Conservation (phyloP, 2,329 filamentous ascomycete genomes). For the Sporothrix euskadiensis region DNA sequence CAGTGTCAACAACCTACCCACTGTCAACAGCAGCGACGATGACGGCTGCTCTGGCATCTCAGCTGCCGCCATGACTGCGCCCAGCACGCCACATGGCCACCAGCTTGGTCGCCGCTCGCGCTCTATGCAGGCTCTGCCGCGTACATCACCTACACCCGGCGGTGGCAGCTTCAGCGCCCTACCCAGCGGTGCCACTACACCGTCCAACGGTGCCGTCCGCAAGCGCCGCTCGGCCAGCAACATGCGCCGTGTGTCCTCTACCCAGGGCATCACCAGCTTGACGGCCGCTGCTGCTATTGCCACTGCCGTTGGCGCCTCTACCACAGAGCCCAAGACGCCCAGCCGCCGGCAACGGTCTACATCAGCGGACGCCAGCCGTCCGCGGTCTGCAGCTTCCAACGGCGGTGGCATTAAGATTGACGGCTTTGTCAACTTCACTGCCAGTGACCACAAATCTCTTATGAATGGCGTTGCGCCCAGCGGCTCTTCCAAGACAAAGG, state of each 20-base stretch:
- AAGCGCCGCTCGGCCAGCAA: constrained; percentile 43
- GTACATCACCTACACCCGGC: constrained; percentile 16
- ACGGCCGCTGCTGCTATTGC: constrained; percentile 2
- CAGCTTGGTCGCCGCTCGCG: constrained; percentile 34
- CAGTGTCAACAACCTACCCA: constrained; percentile 28
- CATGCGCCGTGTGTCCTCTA: constrained; percentile 34
- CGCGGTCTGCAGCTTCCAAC: constrained; percentile 5
- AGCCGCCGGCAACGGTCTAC: constrained; percentile 23
- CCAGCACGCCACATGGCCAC: constrained; percentile 25
- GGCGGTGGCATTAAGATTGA: constrained; percentile 44
- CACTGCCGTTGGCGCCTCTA: neutral
- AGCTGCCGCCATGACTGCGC: constrained; percentile 12
- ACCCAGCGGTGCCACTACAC: constrained; percentile 20
- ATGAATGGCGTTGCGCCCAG: constrained; percentile 89
- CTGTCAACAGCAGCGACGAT: neutral
- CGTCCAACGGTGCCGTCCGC: constrained; percentile 36
- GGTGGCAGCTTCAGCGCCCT: neutral
- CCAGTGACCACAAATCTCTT: constrained; percentile 73
- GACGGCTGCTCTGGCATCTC: constrained; percentile 7
- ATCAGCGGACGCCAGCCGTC: constrained; percentile 19
- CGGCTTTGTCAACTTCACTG: constrained; percentile 88
- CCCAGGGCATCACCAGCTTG: neutral
- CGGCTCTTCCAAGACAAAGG: constrained; percentile 91
- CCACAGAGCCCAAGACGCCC: constrained; percentile 21
- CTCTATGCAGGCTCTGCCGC: constrained; percentile 36